Base-by-base conservation (phyloP, 2,329 filamentous ascomycete species). In the Arthrobotrys entomopaga region DNA sequence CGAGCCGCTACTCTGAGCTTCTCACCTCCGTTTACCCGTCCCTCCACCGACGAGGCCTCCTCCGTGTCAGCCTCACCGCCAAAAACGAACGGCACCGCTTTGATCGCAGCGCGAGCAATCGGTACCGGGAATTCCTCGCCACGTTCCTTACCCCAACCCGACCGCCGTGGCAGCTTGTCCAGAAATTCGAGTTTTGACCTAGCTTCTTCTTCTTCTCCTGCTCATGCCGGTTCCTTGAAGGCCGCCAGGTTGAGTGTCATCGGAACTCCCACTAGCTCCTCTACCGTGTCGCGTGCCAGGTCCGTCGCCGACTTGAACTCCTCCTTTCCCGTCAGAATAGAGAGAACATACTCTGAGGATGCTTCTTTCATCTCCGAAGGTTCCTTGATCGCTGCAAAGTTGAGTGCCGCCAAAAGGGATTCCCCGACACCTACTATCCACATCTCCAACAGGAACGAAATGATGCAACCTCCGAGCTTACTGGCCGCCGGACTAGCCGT, bases 21-120 rank as follows among this genome's bases (percentile, higher is more conserved):
- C 61, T 66, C 61, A 29, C 69, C 69, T 43, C 61, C 69, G 26
- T 57, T 73, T 42, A 52, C 48, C 50, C 34, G 69, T 22, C 69
- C 66, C 16, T 26, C 48, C 2, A 66, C 69, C 42, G 56, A 66
- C 22, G 69, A 66, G 7, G 11, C 34, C 8, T 57, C 67, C 19
- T 40, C 42, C 6, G 42, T 49, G 8, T 72, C 67, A 42, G 49
- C 54, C n/a, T 60, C 67, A 8, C 53, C 66, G 5, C 53, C 67
- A 13, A 71, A 71, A 26, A 63, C 69, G 20, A 73, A 73, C 52
- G 69, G 69, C 43, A 63, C 69, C 40, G 69, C 69, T 26, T 48
- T 73, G 50, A 73, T 73, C 69, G 69, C 69, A 38, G 69, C 69
- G 56, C 69, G 69, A 56, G 69, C 61, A 19, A 73, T 66, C 49